Base-by-base conservation (phyloP, 1,284 basidiomycete genomes). In the Ceratobasidium sp. region DNA sequence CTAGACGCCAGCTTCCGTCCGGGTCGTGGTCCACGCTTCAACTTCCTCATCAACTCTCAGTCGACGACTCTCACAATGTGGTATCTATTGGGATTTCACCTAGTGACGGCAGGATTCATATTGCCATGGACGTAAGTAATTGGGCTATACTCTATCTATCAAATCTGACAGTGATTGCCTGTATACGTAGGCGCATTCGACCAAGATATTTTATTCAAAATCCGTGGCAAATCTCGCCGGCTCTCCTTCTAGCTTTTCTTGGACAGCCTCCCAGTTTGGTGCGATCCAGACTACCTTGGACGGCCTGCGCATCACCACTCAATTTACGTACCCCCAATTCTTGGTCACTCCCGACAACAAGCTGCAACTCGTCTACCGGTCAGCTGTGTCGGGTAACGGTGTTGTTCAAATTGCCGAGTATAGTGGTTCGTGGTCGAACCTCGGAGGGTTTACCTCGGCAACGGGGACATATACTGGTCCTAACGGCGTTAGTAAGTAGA, bases 281-380 rank as follows among this genome's bases (percentile, higher is more conserved):
- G 53, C 73, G 3, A 56, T 77, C 2, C 66, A 72, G 20, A 80
- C 46, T 33, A 80, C 79, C 3, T 53, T 79, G 42, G 77, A 77
- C 23, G 72, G 73, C 26, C 53, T 79, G 7, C 70, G 73, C 42
- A 55, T 80, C 23, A 79, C 79, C 42, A 79, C 69, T 58, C 76
- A 77, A 39, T 71, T 80, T 33, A 80, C 80, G 13, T 80, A 79
- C 55, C 80, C 80, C 28, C 80, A 80, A 42, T 80, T 78, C 40
- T 68, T 78, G 53, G 61, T 80, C 60, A 77, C 80, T 18, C 78
- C 79, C 13, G 73, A 79, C 20, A 79, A 79, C 46, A 79, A 75
- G 15, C 49, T 79, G 23, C 80, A 80, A 53, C 77, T 80, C 26
- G 33, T 79, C 33, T 79, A 79, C 33, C 80, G 78, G 4, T 68